Evolutionary conservation across 768 basidiomycete species (phyloP), one percentile per base, ranked within the genome.

Genomic region (Phanerodontia chrysosporium): DNA sequence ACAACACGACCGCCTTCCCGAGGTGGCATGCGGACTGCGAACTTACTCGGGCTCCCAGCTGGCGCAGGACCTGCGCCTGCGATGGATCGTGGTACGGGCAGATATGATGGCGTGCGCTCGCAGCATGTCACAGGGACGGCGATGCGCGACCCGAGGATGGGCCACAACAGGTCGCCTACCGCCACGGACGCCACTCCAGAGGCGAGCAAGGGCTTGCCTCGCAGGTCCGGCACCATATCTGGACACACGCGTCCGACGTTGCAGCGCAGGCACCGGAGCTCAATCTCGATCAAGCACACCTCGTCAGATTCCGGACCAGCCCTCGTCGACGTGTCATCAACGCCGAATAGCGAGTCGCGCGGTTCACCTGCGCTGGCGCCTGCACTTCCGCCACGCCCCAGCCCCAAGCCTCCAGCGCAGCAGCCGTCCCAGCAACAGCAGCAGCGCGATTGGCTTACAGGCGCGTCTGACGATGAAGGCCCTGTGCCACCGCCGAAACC

Each of bases 401-500:
- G 65, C 32, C 69, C 49, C 51, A 73, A 64, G 64, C 55, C 66
- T 8, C 46, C 46, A 6, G 10, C 46, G 32, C 32, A 35, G 32
- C 32, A 35, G 13, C n/a, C 51, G 1, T 73, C 69, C 7, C 32
- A 35, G 32, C 32, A 35, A 35, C n/a, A 28, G 1, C 73, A 68
- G 67, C 75, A 72, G 49, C 77, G 73, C 62, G 89, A 92, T 67
- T 90, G 90, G 90, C 73, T 93, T 32, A 90, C 91, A 18, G 90
- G 90, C 9, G 80, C 81, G 55, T 81, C 84, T 57, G 77, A 80
- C 45, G 73, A 77, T 44, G 60, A 64, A 28, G 58, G 25, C 39
- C 10, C 39, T 7, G 32, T 14, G 61, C 63, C 28, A 61, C 64
- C 24, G 56, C 64, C 25, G 60, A 61, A 21, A 63, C 60, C n/a